phyloP scores from a whole-genome alignment of 2,329 filamentous ascomycete genomes.

The Bimuria novae-zelandiae region DNA sequence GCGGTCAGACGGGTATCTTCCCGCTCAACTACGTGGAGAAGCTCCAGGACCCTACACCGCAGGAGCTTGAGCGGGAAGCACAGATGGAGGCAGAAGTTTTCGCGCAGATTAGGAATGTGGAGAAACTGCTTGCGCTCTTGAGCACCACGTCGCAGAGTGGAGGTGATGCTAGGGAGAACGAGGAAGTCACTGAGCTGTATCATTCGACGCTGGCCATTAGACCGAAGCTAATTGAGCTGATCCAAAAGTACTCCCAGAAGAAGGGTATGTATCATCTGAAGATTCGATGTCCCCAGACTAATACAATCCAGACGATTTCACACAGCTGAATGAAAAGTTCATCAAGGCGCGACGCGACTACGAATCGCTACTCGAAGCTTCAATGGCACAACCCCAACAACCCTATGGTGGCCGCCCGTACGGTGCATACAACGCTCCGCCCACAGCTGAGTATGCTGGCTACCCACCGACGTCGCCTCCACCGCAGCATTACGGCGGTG shows the following conservation, averaged over 20 bases:
- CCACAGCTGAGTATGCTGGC: constrained; percentile 34
- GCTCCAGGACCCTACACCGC: constrained; percentile 87
- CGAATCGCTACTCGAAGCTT: constrained; percentile 91
- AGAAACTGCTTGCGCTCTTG: constrained; percentile 82
- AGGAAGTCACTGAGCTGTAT: constrained; percentile 90
- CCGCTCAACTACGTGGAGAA: constrained; percentile 99
- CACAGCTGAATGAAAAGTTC: constrained; percentile 98
- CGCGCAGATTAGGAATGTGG: constrained; percentile 76
- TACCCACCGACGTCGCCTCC: constrained; percentile 41
- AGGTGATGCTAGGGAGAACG: constrained; percentile 82
- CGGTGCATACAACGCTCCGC: constrained; percentile 40
- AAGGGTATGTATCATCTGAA: constrained; percentile 67
- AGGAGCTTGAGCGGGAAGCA: constrained; percentile 92
- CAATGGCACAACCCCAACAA: constrained; percentile 91
- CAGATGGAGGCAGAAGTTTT: constrained; percentile 89
- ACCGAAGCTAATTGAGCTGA: constrained; percentile 95
- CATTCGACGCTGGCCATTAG: constrained; percentile 93
- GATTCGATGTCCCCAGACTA: constrained; percentile 3
- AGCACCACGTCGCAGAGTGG: constrained; percentile 69
- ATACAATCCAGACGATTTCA: constrained; percentile 79
- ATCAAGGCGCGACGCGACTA: constrained; percentile 98
- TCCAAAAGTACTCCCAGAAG: constrained; percentile 99
- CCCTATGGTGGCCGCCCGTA: constrained; percentile 71
- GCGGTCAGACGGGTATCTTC: constrained; percentile 96
- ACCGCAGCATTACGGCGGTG: constrained; percentile 40